These are phyloP conservation scores for Paracorniculantispora psalliotae DNA, from an alignment of 2,329 filamentous ascomycete species.

Conservation along the genomic window DNA sequence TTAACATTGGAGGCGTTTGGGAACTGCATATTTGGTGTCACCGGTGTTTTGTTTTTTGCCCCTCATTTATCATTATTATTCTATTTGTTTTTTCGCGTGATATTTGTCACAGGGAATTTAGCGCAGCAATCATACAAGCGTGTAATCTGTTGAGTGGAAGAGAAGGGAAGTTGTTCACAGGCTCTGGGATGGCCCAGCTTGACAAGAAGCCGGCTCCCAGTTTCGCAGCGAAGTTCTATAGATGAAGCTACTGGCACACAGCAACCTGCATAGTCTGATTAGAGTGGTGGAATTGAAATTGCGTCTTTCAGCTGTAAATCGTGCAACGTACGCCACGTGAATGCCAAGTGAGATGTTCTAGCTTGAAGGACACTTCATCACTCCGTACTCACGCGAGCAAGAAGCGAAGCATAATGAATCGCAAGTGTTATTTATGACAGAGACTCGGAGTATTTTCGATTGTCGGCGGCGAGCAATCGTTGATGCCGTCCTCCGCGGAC, in stretches of 20 bases:
- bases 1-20: constrained; percentile 46
- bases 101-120: constrained; percentile 15
- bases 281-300: constrained; percentile 3
- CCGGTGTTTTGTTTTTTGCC: constrained; percentile 44
- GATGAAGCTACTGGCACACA: neutral
- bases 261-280: neutral
- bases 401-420: neutral
- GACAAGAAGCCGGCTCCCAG: neutral
- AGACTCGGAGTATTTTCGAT: too few relatives aligned
- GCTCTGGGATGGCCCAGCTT: neutral
- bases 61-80: constrained; percentile 32
- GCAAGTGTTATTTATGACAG: neutral
- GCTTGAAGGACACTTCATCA: too few relatives aligned
- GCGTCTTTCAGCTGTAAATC: neutral
- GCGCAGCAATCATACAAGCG: constrained; percentile 14
- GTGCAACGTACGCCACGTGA: too few relatives aligned
- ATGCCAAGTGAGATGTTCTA: too few relatives aligned
- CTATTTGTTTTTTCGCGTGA: constrained; percentile 22
- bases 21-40: constrained; percentile 57
- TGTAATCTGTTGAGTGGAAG: constrained; percentile 17
- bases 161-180: constrained; percentile 11
- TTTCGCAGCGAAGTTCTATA: neutral
- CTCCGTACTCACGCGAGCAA: too few relatives aligned
- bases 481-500: too few relatives aligned
- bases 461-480: too few relatives aligned